Conservation (phyloP, 2,329 filamentous ascomycete genomes). For the Ophiostoma novo-ulmi region DNA sequence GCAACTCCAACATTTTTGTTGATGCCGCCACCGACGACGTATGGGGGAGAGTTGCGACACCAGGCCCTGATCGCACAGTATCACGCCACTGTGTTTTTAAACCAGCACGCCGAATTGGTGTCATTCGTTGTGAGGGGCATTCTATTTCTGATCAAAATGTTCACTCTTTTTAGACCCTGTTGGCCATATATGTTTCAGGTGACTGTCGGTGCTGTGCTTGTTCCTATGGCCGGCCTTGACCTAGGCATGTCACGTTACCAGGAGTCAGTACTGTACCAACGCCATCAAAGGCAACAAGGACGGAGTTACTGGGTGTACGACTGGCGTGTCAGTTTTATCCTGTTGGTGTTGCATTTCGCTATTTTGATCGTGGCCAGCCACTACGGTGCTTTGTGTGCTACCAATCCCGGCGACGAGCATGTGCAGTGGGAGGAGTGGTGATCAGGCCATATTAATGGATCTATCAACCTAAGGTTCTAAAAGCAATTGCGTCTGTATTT, state of each 20-base stretch:
- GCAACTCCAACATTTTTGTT: slow-evolving; percentile 38
- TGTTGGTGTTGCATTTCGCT: slow-evolving; percentile 36
- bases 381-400: slow-evolving; percentile 17
- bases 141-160: slow-evolving; percentile 65
- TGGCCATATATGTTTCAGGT: slow-evolving; percentile 64
- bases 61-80: slow-evolving; percentile 37
- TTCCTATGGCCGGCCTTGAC: slow-evolving; percentile 65
- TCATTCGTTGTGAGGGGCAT: slow-evolving; percentile 47
- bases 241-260: slow-evolving; percentile 39
- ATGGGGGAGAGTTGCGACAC: slow-evolving; percentile 35
- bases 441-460: neutral
- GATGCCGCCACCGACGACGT: slow-evolving; percentile 45
- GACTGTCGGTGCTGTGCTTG: slow-evolving; percentile 60
- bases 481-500: neutral
- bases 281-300: neutral
- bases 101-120: slow-evolving; percentile 33
- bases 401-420: slow-evolving; percentile 27
- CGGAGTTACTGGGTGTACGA: slow-evolving; percentile 31
- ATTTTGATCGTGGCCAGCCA: slow-evolving; percentile 32
- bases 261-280: neutral
- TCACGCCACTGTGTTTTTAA: slow-evolving; percentile 33
- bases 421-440: slow-evolving; percentile 27
- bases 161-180: slow-evolving; percentile 61
- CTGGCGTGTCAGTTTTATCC: slow-evolving; percentile 34
- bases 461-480: neutral